Evolutionary conservation across 2,329 filamentous ascomycete species (phyloP), one percentile per base, ranked within the genome.

Genomic region (Fusarium pilosicola): DNA sequence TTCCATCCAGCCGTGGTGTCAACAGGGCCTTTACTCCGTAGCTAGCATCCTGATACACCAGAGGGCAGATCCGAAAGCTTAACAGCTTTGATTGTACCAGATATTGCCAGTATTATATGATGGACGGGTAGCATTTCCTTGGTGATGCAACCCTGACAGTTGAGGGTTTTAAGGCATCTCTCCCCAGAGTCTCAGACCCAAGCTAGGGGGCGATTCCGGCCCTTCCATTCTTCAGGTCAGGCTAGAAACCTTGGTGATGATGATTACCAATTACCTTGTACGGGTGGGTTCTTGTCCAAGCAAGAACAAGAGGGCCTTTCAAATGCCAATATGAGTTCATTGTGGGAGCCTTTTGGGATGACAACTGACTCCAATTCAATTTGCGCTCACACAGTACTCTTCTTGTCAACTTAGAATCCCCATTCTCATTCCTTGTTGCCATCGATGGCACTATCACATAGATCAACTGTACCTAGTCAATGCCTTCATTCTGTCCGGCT

Each of bases 41-140:
- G 30, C 30, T 36, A 52, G 49, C n/a, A 68, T 63, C 32, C 48
- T 54, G 42, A 52, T 36, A 57, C 38, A 44, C 36, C 22, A 51
- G 58, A 63, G 34, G 34, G 26, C 20, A 54, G 28, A 57, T 67
- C 34, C n/a, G 39, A 64, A 57, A 69, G 39, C 65, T 56, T 52
- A 42, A 34, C 32, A 38, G 7, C 36, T 34, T 13, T 28, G 15
- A 22, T 30, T 42, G 12, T 20, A 8, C 20, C 13, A 51, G 15
- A 57, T 32, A 34, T 30, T 48, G 17, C 12, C 48, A 39, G 44
- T 20, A 39, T 38, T 20, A 38, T 63, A 44, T 18, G 28, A n/a
- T 38, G 24, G 58, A 7, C 30, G 11, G 17, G 38, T 45, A 26
- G 38, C 49, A 44, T 39, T 55, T 41, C 26, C 20, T n/a, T 32